Percentiles rank a stretch among this genome's conserved stretches.
phyloP scores from a whole-genome alignment of 176 grass and related monocot species.

The Oryza australiensis region DNA sequence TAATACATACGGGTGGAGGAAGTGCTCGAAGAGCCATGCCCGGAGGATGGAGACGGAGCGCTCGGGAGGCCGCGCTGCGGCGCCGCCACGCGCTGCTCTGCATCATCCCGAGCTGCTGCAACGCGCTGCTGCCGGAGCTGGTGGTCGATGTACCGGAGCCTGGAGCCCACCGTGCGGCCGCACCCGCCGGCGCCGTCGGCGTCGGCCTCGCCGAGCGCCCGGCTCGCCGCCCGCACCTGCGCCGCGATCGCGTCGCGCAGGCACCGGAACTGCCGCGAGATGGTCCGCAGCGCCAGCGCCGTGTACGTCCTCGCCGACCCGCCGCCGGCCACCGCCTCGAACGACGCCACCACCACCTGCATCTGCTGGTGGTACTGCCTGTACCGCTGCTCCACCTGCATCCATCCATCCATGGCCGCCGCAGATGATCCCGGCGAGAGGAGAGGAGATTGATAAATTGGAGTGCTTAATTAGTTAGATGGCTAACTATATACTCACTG shows the following conservation, averaged over 20 bases:
- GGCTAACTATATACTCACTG: not conserved
- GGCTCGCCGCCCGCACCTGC: conserved; percentile 71
- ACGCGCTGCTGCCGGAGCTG: conserved; percentile 93
- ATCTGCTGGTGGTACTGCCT: conserved; percentile 96
- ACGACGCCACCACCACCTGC: conserved; percentile 70
- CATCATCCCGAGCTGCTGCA: conserved; percentile 97
- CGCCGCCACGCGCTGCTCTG: conserved; percentile 92
- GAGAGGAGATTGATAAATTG: not conserved
- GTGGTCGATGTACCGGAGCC: conserved; percentile 93
- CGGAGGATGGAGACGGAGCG: conserved; percentile 96
- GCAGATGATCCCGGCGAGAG: not conserved
- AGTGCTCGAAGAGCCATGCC: conserved; percentile 99
- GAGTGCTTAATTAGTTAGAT: not conserved
- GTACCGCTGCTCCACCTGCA: conserved; percentile 97
- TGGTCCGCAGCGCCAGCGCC: conserved; percentile 85
- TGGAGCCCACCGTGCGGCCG: conserved; percentile 50
- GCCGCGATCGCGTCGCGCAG: conserved; percentile 78
- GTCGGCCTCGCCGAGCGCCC: conserved; percentile 67
- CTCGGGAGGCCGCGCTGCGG: conserved; percentile 87
- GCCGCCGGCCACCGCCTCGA: conserved; percentile 65
- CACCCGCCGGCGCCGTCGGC: conserved; percentile 40
- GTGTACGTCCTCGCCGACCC: conserved; percentile 88
- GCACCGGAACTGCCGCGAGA: conserved; percentile 96
- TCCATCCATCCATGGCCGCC: not conserved
- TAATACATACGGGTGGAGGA: conserved; percentile 86